Base-by-base conservation (phyloP, 176 grass and related monocot species). In the Cymbopogon citratus region DNA sequence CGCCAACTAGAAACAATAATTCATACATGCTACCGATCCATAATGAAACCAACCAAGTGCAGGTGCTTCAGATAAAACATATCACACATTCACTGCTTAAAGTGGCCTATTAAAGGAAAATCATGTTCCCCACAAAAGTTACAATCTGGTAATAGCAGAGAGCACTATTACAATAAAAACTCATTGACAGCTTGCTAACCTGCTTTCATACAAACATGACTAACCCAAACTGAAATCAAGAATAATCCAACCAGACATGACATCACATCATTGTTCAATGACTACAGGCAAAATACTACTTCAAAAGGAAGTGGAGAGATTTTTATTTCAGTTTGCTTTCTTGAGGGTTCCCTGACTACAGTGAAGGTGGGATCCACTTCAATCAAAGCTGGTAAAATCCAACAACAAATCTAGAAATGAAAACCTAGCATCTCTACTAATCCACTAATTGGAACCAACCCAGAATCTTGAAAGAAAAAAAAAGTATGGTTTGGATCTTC, bases 381-480 rank as follows among this genome's bases (percentile, higher is more conserved):
- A 84, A 79, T 40, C 3, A 25, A 70, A 49, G 70, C 48, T 60
- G 24, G 52, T 69, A 76, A 62, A 88, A 84, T 60, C 81, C 63
- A 80, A 35, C 23, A 12, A 27, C 9, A 39, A 59, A 27, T 40
- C 15, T 29, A 4, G 24, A 9, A 39, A 15, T 51, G 25, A 43
- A 79, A 83, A 54, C 48, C 16, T 7, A 27, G 13, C 61, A 51
- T 40, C 81, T 51, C 35, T 61, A 40, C 52, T 34, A 69, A 85
- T 75, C 62, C 49, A 33, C 29, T 25, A 60, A 63, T 48, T 3
- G 9, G 40, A 75, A 40, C 49, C 19, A 71, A 61, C 25, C 31
- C 0, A 9, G 1, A 25, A 51, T 48, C 24, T 43, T 31, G 21
- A 57, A 57, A 57, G 8, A 57, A 57, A 56, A 57, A 18, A 1